Conservation (phyloP, 148 eudicot genomes). For the Amaranthus palmeri region DNA sequence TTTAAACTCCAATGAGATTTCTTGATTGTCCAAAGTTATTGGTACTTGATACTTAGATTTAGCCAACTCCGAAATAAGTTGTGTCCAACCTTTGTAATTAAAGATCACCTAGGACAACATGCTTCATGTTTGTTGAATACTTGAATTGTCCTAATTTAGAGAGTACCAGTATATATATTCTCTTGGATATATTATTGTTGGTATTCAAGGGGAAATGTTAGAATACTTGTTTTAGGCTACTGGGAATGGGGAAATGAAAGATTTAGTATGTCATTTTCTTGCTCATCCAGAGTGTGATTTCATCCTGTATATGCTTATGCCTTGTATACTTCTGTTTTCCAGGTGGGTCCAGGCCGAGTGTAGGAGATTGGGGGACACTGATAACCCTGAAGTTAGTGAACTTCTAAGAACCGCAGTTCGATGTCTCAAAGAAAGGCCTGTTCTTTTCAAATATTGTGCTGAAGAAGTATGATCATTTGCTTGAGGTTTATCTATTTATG, state of each 20-base stretch:
- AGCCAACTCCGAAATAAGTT: not conserved
- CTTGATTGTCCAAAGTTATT: not conserved
- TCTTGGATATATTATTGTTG: not conserved
- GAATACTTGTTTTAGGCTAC: not conserved
- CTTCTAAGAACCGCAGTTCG: constrained; percentile 85
- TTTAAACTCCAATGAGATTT: not conserved
- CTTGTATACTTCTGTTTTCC: constrained; percentile 19
- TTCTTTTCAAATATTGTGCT: constrained; percentile 94
- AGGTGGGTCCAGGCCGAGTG: constrained; percentile 98
- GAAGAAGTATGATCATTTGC: constrained; percentile 64
- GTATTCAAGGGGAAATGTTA: not conserved
- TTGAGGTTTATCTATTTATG: not conserved
- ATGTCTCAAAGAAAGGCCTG: constrained; percentile 98
- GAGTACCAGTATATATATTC: not conserved
- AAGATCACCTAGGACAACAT: not conserved
- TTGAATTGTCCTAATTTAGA: not conserved
- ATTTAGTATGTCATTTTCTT: not conserved
- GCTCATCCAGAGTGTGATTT: not conserved
- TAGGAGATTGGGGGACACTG: constrained; percentile 83
- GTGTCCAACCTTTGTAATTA: not conserved
- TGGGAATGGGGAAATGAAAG: not conserved
- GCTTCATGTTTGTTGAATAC: not conserved
- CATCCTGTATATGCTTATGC: not conserved
- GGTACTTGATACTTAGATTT: not conserved
- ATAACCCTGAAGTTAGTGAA: constrained; percentile 94